phyloP scores from a whole-genome alignment of 2,329 filamentous ascomycete genomes.

The Dissoconium aciculare region DNA sequence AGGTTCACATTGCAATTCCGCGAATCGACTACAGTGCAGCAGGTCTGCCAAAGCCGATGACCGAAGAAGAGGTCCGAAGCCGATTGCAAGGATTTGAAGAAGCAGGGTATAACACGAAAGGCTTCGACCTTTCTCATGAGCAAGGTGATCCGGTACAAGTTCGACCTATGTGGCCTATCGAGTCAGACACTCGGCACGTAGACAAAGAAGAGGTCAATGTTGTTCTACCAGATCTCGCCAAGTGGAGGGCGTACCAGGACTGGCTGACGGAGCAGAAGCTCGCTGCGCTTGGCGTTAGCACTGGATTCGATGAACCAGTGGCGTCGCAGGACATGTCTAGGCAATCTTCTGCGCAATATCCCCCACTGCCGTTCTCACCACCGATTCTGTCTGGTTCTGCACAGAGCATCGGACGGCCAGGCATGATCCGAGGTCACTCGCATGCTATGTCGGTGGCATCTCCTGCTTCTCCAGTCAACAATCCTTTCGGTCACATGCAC shows the following conservation, averaged over 20 bases:
- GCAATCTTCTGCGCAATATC: constrained; percentile 56
- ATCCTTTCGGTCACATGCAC: constrained; percentile 44
- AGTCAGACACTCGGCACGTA: constrained; percentile 23
- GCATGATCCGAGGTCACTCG: constrained; percentile 23
- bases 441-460: constrained; percentile 53
- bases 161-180: constrained; percentile 51
- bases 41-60: constrained; percentile 30
- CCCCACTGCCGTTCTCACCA: constrained; percentile 66
- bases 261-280: constrained; percentile 83
- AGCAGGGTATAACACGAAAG: constrained; percentile 52
- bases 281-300: constrained; percentile 73
- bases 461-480: constrained; percentile 51
- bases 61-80: constrained; percentile 38
- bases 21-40: constrained; percentile 28
- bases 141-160: constrained; percentile 39
- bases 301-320: constrained; percentile 53
- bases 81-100: constrained; percentile 54
- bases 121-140: constrained; percentile 50
- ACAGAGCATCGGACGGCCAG: constrained; percentile 41
- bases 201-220: constrained; percentile 41
- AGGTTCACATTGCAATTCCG: constrained; percentile 32
- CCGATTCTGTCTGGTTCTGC: constrained; percentile 67
- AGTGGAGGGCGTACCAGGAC: constrained; percentile 67
- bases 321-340: constrained; percentile 46
- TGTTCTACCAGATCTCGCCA: constrained; percentile 53